Conservation (phyloP, 257 asterid species). For the Gardenia jasminoides region DNA sequence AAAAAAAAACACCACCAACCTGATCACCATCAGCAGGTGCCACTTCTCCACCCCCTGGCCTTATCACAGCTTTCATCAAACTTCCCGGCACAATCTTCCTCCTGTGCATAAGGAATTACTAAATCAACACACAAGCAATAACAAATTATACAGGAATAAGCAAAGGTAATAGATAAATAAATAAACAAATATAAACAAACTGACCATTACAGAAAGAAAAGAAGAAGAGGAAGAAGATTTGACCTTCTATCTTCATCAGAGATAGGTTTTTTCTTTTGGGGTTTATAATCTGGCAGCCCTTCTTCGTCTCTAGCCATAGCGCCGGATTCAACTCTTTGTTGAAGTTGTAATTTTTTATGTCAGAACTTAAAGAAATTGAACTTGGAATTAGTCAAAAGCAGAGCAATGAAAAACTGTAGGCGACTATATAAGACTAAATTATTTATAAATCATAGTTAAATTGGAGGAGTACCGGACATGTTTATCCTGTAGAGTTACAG, state of each 20-base stretch:
- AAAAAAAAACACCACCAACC: constrained; percentile 55
- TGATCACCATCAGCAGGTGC: constrained; percentile 84
- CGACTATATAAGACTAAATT: no score
- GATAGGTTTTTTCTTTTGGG: constrained; percentile 56
- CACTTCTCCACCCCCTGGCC: constrained; percentile 83
- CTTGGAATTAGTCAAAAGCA: neutral
- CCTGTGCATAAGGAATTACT: constrained; percentile 37
- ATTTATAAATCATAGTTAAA: no score
- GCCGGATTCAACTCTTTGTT: neutral
- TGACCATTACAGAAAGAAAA: neutral
- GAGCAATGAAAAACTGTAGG: constrained; percentile 11
- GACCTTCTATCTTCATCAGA: constrained; percentile 85
- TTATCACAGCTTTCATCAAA: constrained; percentile 90
- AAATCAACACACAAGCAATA: constrained; percentile 3
- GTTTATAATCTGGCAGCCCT: constrained; percentile 37
- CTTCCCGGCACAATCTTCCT: constrained; percentile 86
- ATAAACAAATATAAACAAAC: neutral
- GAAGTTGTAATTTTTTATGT: neutral
- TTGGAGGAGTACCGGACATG: no score
- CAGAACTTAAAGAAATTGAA: neutral
- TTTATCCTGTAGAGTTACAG: no score
- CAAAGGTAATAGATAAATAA: neutral
- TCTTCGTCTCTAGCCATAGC: constrained; percentile 65
- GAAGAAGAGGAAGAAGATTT: neutral
- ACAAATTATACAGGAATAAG: neutral